A percentile compares a stretch with the other conserved stretches of the same genome.
Conservation (phyloP, 83 land plant genomes). For the Picea engelmannii region DNA sequence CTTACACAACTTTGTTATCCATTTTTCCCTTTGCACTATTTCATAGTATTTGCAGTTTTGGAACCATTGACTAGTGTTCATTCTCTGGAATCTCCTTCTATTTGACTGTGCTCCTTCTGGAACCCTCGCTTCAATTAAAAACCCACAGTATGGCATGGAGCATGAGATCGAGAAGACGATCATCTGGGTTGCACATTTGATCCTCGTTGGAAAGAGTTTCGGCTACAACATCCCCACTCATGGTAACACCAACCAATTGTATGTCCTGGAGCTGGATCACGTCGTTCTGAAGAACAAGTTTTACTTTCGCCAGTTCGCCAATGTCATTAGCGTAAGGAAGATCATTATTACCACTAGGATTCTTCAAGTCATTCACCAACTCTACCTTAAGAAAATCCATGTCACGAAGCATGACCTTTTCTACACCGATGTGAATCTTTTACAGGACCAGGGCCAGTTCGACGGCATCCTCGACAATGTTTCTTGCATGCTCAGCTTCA, state of each 20-base stretch:
- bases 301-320: conserved; percentile 21
- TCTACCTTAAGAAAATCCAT: conserved; percentile 74
- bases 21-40: too few species aligned
- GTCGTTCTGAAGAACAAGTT: neutral
- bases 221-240: neutral
- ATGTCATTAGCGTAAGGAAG: conserved; percentile 72
- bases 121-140: too few species aligned
- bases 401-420: conserved; percentile 97
- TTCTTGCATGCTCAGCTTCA: conserved; percentile 96
- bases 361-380: conserved; percentile 82
- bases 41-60: too few species aligned
- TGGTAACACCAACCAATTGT: neutral
- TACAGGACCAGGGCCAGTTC: conserved; percentile 83
- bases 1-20: too few species aligned
- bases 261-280: neutral
- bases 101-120: too few species aligned
- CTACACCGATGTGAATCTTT: conserved; percentile 97
- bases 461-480: conserved; percentile 91
- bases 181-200: conserved; percentile 18
- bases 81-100: too few species aligned
- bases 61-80: too few species aligned
- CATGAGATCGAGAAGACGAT: conserved; percentile 56
- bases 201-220: neutral
- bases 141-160: conserved; percentile 14
- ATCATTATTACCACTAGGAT: conserved; percentile 81